Percentiles rank a stretch among this genome's conserved stretches.
Evolutionary conservation across 768 basidiomycete species (phyloP).

Genomic region (Neoboletus magnificus): DNA sequence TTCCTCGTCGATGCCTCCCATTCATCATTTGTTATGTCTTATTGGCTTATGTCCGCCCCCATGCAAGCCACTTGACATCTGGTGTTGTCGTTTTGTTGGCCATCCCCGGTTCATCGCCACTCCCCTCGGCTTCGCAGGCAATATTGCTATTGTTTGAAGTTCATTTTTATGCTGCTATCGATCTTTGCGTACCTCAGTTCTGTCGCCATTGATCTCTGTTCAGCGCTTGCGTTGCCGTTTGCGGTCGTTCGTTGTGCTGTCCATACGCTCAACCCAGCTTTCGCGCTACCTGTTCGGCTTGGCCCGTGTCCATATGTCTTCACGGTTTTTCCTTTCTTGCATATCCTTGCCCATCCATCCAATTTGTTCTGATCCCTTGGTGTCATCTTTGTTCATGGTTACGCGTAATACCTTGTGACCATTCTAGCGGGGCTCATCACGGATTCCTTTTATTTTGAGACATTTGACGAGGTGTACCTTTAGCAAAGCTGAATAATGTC

Average conservation of each 20-base stretch:
- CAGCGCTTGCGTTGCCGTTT: slow-evolving; percentile 13
- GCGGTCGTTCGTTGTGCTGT: slow-evolving; percentile 15
- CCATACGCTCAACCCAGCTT: slow-evolving; percentile 2
- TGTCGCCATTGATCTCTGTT: slow-evolving; percentile 17
- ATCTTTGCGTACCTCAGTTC: slow-evolving; percentile 20
- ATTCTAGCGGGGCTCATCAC: slow-evolving; percentile 5
- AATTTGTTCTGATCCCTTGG: not conserved
- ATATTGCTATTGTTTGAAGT: slow-evolving; percentile 19
- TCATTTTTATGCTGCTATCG: slow-evolving; percentile 23
- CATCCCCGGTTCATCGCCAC: not conserved
- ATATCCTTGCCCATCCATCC: slow-evolving; percentile 13
- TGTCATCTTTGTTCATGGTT: not conserved
- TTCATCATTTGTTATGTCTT: slow-evolving; percentile 22
- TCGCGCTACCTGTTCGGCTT: slow-evolving; percentile 17
- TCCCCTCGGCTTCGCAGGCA: slow-evolving; percentile 4
- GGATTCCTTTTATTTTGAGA: slow-evolving; percentile 9
- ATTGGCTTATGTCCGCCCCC: slow-evolving; percentile 14
- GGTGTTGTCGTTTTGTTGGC: slow-evolving; percentile 24
- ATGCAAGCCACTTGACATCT: slow-evolving; percentile 2
- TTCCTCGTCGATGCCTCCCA: slow-evolving; percentile 19
- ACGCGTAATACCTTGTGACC: slow-evolving; percentile 6
- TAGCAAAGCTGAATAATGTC: slow-evolving; percentile 18
- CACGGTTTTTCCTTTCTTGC: slow-evolving; percentile 19
- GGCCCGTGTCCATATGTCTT: slow-evolving; percentile 8
- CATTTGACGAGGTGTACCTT: slow-evolving; percentile 26